These are phyloP conservation scores for Phlegmacium glaucopus DNA, from an alignment of 768 basidiomycete genomes.

Conservation along the genomic window DNA sequence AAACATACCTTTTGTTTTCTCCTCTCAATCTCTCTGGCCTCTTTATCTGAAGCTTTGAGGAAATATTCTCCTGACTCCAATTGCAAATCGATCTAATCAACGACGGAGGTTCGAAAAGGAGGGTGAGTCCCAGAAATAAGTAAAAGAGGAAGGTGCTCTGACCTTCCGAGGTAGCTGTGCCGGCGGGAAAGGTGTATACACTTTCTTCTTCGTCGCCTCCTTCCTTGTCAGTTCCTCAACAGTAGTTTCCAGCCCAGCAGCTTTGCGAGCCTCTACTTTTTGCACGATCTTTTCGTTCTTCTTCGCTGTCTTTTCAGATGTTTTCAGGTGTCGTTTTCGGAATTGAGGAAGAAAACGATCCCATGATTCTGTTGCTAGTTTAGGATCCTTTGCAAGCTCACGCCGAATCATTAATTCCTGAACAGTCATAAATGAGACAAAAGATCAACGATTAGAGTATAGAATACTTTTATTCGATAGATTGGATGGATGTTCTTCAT, in stretches of 20 bases:
- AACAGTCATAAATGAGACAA: conserved; percentile 2
- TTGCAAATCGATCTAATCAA: conserved; percentile 77
- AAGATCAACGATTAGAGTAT: not conserved
- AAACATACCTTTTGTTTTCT: conserved; percentile 69
- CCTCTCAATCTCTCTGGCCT: conserved; percentile 64
- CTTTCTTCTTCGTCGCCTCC: conserved; percentile 70
- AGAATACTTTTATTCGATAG: conserved; percentile 88
- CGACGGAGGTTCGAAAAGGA: not conserved
- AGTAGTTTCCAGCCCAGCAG: conserved; percentile 54
- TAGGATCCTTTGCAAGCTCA: conserved; percentile 97
- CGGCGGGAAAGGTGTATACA: conserved; percentile 99
- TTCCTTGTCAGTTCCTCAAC: conserved; percentile 28
- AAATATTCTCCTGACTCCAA: conserved; percentile 98
- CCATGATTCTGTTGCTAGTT: conserved; percentile 92
- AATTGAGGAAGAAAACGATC: conserved; percentile 97
- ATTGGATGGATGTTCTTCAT: conserved; percentile 99
- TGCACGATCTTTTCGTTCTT: conserved; percentile 72
- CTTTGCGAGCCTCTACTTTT: conserved; percentile 61
- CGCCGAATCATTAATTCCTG: conserved; percentile 98
- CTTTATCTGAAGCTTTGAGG: conserved; percentile 88
- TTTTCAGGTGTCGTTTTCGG: conserved; percentile 88
- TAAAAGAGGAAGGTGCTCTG: conserved; percentile 8
- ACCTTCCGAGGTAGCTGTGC: conserved; percentile 92
- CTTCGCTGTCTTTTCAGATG: conserved; percentile 88
- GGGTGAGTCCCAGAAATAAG: not conserved